phyloP scores from a whole-genome alignment of 163 green algal species.

The Scenedesmus sp. region DNA sequence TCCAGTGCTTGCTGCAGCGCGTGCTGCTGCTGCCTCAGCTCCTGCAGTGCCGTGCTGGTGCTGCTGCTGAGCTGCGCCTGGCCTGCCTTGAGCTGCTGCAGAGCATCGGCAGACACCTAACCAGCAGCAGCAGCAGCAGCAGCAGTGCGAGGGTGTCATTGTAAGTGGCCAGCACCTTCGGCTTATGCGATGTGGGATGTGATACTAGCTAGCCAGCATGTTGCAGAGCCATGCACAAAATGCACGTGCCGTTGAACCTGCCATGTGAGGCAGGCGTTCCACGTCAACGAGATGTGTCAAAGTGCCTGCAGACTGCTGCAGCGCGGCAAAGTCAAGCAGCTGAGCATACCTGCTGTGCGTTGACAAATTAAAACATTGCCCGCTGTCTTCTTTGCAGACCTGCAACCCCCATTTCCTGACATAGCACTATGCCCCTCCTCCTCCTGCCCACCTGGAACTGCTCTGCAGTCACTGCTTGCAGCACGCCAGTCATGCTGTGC shows the following conservation, averaged over 20 bases:
- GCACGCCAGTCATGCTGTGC: neutral
- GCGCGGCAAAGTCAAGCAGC: too few species aligned
- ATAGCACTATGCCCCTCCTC: neutral
- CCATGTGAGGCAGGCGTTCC: too few species aligned
- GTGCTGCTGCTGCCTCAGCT: slow-evolving; percentile 42
- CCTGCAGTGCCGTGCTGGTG: slow-evolving; percentile 5
- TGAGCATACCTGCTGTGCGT: too few species aligned
- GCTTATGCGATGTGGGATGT: neutral
- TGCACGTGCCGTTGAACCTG: too few species aligned
- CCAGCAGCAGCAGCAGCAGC: neutral
- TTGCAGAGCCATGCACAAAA: too few species aligned
- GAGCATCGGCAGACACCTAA: slow-evolving; percentile 41
- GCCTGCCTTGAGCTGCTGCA: slow-evolving; percentile 36
- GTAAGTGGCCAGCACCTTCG: neutral
- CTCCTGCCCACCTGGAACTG: neutral
- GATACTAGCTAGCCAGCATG: neutral
- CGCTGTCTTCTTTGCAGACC: too few species aligned
- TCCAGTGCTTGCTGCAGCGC: slow-evolving; percentile 10
- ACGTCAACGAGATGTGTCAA: too few species aligned
- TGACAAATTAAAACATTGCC: too few species aligned
- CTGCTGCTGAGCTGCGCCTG: slow-evolving; percentile 22
- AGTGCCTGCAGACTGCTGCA: too few species aligned
- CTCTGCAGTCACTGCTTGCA: neutral
- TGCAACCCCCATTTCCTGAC: too few species aligned
- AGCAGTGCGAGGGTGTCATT: neutral